These are phyloP conservation scores for Schwanniomyces sp. DNA, from an alignment of 805 yeast genomes.

Conservation along the genomic window DNA sequence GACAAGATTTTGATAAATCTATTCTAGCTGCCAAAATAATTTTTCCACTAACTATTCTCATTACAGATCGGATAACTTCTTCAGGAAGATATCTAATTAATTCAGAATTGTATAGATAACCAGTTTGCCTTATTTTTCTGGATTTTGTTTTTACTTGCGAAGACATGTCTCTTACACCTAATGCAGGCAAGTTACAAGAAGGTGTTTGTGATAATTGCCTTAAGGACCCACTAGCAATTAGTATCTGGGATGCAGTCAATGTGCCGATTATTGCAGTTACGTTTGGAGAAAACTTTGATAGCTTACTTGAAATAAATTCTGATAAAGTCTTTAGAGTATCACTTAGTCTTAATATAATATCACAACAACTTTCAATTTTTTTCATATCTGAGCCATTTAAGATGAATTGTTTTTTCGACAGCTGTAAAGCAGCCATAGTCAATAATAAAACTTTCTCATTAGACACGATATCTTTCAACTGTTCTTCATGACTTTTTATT, in stretches of 20 bases:
- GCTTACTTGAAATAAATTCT: constrained; percentile 53
- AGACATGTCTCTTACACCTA: constrained; percentile 55
- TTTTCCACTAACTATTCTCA: constrained; percentile 79
- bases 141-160: constrained; percentile 24
- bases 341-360: constrained; percentile 46
- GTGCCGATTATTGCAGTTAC: constrained; percentile 71
- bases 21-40: constrained; percentile 79
- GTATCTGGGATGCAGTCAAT: constrained; percentile 66
- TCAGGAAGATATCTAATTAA: constrained; percentile 59
- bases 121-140: constrained; percentile 58
- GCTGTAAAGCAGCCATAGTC: constrained; percentile 67
- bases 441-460: constrained; percentile 71
- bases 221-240: constrained; percentile 70
- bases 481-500: constrained; percentile 27
- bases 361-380: constrained; percentile 45
- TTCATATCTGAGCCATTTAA: constrained; percentile 30
- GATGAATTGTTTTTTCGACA: constrained; percentile 31
- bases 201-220: constrained; percentile 66
- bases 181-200: constrained; percentile 77
- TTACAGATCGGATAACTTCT: constrained; percentile 62
- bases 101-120: constrained; percentile 63
- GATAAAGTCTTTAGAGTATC: constrained; percentile 45
- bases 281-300: constrained; percentile 75
- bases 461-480: constrained; percentile 45
- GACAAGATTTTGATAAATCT: constrained; percentile 50